Evolutionary conservation across 768 basidiomycete genomes (phyloP).

Genomic region (Serendipita sp.): DNA sequence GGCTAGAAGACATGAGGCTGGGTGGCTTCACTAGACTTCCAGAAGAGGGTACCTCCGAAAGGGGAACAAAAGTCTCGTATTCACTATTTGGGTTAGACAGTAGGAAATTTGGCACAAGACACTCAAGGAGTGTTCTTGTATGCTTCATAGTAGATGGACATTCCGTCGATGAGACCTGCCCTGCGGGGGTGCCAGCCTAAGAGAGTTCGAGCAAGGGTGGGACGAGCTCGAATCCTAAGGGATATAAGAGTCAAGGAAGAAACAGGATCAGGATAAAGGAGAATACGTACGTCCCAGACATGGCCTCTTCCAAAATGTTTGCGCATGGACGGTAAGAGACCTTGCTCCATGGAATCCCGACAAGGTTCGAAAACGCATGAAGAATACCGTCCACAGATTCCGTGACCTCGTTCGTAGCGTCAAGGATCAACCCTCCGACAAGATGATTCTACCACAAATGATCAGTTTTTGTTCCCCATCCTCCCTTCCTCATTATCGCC

Average conservation of each 20-base stretch:
- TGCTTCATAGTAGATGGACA: slow-evolving; percentile 25
- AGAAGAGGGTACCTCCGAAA: too few relatives aligned
- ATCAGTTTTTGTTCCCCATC: too few relatives aligned
- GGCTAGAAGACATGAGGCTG: too few relatives aligned
- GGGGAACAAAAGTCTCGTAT: too few relatives aligned
- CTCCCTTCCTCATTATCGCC: too few relatives aligned
- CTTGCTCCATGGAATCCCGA: slow-evolving; percentile 16
- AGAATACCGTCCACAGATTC: slow-evolving; percentile 29
- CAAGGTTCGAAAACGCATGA: slow-evolving; percentile 23
- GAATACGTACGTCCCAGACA: slow-evolving; percentile 3
- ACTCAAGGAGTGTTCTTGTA: neutral
- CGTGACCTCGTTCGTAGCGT: slow-evolving; percentile 24
- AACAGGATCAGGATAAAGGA: neutral
- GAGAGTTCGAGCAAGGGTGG: slow-evolving; percentile 26
- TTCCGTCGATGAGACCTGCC: slow-evolving; percentile 27
- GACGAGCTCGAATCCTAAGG: slow-evolving; percentile 20
- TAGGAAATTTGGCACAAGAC: neutral
- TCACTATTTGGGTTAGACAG: too few relatives aligned
- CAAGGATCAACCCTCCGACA: slow-evolving; percentile 26
- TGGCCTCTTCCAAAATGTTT: slow-evolving; percentile 6
- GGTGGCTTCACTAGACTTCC: too few relatives aligned
- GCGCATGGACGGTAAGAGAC: neutral
- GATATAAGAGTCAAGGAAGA: slow-evolving; percentile 25
- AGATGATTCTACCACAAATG: slow-evolving; percentile 11
- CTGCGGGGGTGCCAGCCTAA: slow-evolving; percentile 31